Percentiles rank a stretch among this genome's conserved stretches.
These are phyloP conservation scores for Aspergillus aculeatinus DNA, from an alignment of 2,329 filamentous ascomycete genomes.

Conservation along the genomic window DNA sequence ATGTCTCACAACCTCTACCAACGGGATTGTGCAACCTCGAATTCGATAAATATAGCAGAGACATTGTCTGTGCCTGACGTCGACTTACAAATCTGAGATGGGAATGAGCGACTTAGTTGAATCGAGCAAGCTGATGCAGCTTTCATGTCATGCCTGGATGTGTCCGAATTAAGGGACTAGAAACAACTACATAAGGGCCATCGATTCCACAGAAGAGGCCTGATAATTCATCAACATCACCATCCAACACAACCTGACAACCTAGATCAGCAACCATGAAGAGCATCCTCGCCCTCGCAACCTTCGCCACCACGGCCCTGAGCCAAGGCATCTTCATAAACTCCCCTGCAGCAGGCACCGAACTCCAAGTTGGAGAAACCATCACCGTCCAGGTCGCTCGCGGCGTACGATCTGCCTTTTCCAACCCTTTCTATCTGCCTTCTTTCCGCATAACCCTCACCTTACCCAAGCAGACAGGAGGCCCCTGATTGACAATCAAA, in stretches of 20 bases:
- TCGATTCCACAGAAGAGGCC: not conserved
- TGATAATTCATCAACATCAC: not conserved
- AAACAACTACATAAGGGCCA: too few species aligned
- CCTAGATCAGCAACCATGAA: not conserved
- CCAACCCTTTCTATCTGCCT: not conserved
- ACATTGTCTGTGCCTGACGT: not conserved
- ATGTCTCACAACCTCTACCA: conserved; percentile 1
- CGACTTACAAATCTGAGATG: not conserved
- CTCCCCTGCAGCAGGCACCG: not conserved
- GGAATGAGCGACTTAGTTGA: not conserved
- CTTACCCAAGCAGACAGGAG: not conserved
- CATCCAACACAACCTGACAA: not conserved
- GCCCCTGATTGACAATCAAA: too few species aligned
- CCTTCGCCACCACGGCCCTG: not conserved
- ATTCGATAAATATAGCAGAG: not conserved
- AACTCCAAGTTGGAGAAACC: not conserved
- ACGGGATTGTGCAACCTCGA: not conserved
- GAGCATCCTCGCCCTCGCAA: not conserved
- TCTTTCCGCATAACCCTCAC: not conserved
- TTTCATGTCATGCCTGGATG: too few species aligned
- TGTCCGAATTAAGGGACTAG: too few species aligned
- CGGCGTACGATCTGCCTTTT: not conserved
- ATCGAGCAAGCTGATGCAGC: too few species aligned
- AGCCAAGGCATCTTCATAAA: conserved; percentile 3
- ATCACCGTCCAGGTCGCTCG: not conserved